These are phyloP conservation scores for Aristolochia contorta DNA, from an alignment of 164 flowering plant genomes.

Conservation along the genomic window DNA sequence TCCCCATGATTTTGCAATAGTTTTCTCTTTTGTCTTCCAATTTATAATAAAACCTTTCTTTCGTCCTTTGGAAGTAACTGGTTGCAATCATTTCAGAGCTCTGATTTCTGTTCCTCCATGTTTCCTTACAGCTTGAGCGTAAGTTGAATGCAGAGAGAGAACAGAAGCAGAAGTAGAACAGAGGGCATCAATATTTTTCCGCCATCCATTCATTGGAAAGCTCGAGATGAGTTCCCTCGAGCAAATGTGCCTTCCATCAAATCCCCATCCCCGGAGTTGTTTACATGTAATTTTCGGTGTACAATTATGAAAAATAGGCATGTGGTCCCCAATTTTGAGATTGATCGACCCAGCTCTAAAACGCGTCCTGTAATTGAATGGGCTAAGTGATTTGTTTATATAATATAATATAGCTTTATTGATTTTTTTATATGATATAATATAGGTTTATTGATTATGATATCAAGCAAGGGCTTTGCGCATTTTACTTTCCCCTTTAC, in stretches of 20 bases:
- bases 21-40: not conserved
- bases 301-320: conserved; percentile 16
- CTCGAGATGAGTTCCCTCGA: not conserved
- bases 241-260: not conserved
- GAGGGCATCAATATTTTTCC: not conserved
- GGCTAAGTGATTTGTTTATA: not conserved
- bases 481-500: too few species aligned
- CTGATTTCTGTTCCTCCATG: not conserved
- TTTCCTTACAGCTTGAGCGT: conserved; percentile 21
- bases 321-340: conserved; percentile 22
- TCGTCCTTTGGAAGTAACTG: not conserved
- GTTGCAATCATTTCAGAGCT: not conserved
- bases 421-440: not conserved
- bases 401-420: not conserved
- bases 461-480: too few species aligned
- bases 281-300: conserved; percentile 17
- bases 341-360: not conserved
- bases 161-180: conserved; percentile 1
- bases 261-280: not conserved
- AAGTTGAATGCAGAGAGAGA: conserved; percentile 17
- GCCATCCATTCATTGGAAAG: not conserved
- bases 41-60: not conserved
- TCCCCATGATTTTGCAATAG: not conserved
- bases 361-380: not conserved
- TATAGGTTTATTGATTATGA: too few species aligned